These are phyloP conservation scores for Pseudogymnoascus verrucosus DNA, from an alignment of 2,329 filamentous ascomycete species.

Conservation along the genomic window DNA sequence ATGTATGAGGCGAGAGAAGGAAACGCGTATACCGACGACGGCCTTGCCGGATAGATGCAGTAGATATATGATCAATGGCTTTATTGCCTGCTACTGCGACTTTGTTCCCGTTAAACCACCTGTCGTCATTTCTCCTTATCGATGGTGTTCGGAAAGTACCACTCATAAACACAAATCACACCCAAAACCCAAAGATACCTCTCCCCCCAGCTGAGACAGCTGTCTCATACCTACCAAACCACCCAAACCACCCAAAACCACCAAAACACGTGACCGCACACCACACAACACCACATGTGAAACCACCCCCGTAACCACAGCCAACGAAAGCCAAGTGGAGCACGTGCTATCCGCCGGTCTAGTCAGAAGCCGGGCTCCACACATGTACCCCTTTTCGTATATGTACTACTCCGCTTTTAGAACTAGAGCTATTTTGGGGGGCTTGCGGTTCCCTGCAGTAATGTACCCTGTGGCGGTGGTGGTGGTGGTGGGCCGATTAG, in stretches of 20 bases:
- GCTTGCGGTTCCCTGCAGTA: neutral
- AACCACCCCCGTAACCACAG: neutral
- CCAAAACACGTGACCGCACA: neutral
- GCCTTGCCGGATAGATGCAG: neutral
- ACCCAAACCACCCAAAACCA: no score
- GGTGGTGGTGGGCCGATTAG: neutral
- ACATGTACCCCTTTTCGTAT: neutral
- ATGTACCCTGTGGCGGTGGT: no score
- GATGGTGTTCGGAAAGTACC: neutral
- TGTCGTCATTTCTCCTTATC: neutral
- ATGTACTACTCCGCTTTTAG: neutral
- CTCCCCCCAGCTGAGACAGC: neutral
- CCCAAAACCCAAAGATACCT: neutral
- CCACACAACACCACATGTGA: neutral
- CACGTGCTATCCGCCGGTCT: neutral
- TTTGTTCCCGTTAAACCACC: neutral
- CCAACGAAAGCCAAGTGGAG: neutral
- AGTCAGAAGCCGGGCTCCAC: neutral
- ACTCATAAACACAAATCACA: no score
- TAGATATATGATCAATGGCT: neutral
- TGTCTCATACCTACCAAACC: neutral
- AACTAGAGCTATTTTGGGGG: neutral
- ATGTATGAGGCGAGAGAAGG: neutral
- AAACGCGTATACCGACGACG: neutral
- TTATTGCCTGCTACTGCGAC: neutral